Base-by-base conservation (phyloP, 306 rosid genomes). In the Malus sylvestris region DNA sequence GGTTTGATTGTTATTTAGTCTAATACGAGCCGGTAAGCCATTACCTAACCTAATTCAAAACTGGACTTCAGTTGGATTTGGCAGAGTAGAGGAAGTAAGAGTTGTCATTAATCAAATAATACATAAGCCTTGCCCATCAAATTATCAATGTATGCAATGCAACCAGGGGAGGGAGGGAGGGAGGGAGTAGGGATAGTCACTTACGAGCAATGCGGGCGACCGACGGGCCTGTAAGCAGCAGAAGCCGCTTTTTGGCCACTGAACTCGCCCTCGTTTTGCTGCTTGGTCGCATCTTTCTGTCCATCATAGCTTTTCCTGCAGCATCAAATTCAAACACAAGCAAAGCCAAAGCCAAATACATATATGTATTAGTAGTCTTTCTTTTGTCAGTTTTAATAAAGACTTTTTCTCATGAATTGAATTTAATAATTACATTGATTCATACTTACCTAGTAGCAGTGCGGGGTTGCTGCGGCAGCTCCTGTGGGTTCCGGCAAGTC, bases 141-240 rank as follows among this genome's bases (percentile, higher is more conserved):
- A 46, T 46, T 13, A 46, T 46, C 6, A 46, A 46, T 46, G 53
- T 46, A 14, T 14, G 53, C 53, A 46, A 46, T 38, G 42, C 40
- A 38, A 7, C 6, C 45, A 42, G 12, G 45, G 45, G 16, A 46
- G 19, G 45, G 8, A 35, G 19, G 45, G 8, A 35, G 40, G 40
- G 20, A 6, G 65, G 11, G 27, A 71, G 49, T 10, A 68, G 4
- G 11, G 5, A 10, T 35, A 27, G 49, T 79, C 64, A 87, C 98
- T 94, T 90, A 90, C 97, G 93, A 90, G 97, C 98, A 94, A 66
- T 65, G 79, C 51, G 98, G 98, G 73, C 91, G 85, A 15, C 90
- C 74, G 46, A 85, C 71, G 49, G 93, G 91, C 77, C 83, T 89
- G 86, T 67, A 70, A 67, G 80, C 73, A 40, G 86, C 7, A 8